Percentiles rank a stretch among this genome's conserved stretches.
phyloP scores from a whole-genome alignment of 164 flowering plant species.

The Platanus orientalis region DNA sequence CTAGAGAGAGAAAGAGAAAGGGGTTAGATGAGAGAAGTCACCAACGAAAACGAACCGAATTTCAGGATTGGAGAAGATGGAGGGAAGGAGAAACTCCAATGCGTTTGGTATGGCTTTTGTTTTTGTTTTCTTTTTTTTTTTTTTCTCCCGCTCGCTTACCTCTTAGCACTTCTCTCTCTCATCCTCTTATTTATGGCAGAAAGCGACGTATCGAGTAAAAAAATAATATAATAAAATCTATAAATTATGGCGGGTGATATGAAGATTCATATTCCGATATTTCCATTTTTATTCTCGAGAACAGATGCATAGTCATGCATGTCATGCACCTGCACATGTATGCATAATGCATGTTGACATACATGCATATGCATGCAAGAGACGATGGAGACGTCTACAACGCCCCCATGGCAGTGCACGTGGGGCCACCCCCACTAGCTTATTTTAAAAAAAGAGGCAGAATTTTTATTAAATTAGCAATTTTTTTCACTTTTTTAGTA shows the following conservation, averaged over 20 bases:
- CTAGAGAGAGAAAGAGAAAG: conserved; percentile 10
- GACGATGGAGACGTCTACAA: neutral
- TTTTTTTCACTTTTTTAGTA: neutral
- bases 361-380: neutral
- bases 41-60: neutral
- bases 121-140: too few relatives aligned
- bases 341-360: neutral
- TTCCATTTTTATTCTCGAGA: neutral
- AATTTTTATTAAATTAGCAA: neutral
- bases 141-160: conserved; percentile 32
- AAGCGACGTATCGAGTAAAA: conserved; percentile 36
- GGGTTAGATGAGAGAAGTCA: neutral
- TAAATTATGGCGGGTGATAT: too few relatives aligned
- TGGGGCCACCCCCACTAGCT: conserved; percentile 12
- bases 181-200: conserved; percentile 36
- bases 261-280: too few relatives aligned
- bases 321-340: neutral
- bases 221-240: neutral
- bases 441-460: conserved; percentile 5
- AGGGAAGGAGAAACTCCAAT: neutral
- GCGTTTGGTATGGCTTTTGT: conserved; percentile 4
- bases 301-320: too few relatives aligned
- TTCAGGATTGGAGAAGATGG: conserved; percentile 1
- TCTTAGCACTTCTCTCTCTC: conserved; percentile 9
- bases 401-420: neutral